These are phyloP conservation scores for Globisporangium echinulatum DNA, from an alignment of 352 stramenopile species.

Conservation along the genomic window DNA sequence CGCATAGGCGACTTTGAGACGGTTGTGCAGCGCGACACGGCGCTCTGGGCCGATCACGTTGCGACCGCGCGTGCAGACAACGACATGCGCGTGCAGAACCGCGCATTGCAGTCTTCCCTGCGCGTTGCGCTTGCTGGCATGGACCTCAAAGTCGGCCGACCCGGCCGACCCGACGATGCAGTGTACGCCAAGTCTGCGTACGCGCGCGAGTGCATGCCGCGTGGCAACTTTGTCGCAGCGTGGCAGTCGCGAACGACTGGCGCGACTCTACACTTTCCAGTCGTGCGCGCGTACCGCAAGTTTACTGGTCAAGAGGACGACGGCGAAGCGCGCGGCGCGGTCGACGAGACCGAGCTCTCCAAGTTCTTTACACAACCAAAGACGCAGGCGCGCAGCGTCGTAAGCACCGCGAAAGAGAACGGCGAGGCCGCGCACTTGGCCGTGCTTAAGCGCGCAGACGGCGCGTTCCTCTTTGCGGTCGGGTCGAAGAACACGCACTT, in stretches of 20 bases:
- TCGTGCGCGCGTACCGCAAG: conserved; percentile 72
- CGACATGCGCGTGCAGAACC: conserved; percentile 38
- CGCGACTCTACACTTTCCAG: conserved; percentile 30
- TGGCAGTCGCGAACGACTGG: conserved; percentile 15
- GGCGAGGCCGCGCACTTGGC: conserved; percentile 67
- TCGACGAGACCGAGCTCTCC: conserved; percentile 33
- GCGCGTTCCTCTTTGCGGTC: conserved; percentile 60
- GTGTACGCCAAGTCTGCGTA: conserved; percentile 67
- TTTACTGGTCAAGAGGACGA: conserved; percentile 82
- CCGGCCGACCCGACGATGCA: conserved; percentile 57
- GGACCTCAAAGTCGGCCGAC: conserved; percentile 61
- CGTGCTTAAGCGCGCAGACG: conserved; percentile 61
- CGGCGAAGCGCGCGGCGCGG: conserved; percentile 28
- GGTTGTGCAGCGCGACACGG: conserved; percentile 26
- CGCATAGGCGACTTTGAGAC: conserved; percentile 22
- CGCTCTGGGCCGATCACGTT: conserved; percentile 42
- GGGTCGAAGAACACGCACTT: conserved; percentile 84
- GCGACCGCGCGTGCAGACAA: conserved; percentile 16
- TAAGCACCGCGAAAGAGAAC: conserved; percentile 77
- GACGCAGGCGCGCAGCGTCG: conserved; percentile 36
- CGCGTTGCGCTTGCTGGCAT: conserved; percentile 23
- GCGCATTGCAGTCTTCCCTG: conserved; percentile 31
- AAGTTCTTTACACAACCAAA: conserved; percentile 76
- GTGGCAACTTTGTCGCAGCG: conserved; percentile 67
- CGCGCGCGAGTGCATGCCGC: conserved; percentile 56